Base-by-base conservation (phyloP, 2,329 filamentous ascomycete genomes). In the Albophoma yamanashiensis region DNA sequence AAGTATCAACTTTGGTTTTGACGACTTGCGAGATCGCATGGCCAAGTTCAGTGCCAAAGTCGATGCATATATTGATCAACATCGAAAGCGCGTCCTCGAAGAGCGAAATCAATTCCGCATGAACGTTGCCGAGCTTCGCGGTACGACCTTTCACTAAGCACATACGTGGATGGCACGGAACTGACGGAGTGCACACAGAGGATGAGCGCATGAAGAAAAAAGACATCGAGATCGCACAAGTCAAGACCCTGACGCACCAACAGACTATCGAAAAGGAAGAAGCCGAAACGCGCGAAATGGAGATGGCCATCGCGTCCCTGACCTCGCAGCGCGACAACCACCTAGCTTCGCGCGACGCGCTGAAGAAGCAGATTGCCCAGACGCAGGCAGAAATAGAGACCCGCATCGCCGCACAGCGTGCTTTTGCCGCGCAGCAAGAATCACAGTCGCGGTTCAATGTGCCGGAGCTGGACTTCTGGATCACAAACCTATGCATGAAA, bases 381-480 rank as follows among this genome's bases (percentile, higher is more conserved):
- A 85, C 87, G 5, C 88, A 92, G 68, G 81, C 80, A 61, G 83
- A 86, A 59, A 91, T 93, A 64, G 86, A 89, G 59, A 78, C 82
- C 38, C 82, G 84, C 47, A 76, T 89, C 27, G 87, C 87, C n/a
- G 86, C 88, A 15, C 89, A 92, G 74, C 80, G 85, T 58, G 83
- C 84, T 63, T 86, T 90, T 71, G 86, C 89, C 56, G 82, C 84
- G 63, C 86, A 91, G 66, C 79, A 96, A 43, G 91, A 95, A 67
- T 83, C 88, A 2, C 93, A 97, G 76, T 85, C 89, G 59, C 85
- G 91, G 40, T 89, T 93, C 74, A 97, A 99, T 74, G 84, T 90
- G 52, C 94, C 94, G 0, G 94, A 99, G 77, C 81, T 99, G 55
- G 89, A 92, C 66, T 97, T 97, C 71, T 99, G 94, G 94, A 89